phyloP scores from a whole-genome alignment of 805 yeast genomes.

The Nakazawaea sp. region DNA sequence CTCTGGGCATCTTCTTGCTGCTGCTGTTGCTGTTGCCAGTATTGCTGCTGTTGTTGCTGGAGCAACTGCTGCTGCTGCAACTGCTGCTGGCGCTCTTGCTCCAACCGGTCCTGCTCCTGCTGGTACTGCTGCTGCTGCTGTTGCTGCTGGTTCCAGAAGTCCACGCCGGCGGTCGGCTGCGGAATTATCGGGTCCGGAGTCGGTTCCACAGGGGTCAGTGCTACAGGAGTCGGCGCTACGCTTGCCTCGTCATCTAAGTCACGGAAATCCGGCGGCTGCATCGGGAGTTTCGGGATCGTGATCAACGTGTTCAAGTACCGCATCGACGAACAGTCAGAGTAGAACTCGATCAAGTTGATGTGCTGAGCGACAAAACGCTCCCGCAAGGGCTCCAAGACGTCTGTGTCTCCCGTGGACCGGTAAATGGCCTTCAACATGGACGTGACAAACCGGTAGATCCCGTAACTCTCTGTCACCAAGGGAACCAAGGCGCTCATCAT shows the following conservation, averaged over 20 bases:
- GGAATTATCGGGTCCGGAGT: slow-evolving; percentile 38
- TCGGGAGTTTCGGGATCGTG: slow-evolving; percentile 64
- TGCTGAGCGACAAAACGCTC: slow-evolving; percentile 69
- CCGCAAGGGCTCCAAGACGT: slow-evolving; percentile 68
- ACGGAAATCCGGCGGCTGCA: slow-evolving; percentile 52
- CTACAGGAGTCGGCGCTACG: not conserved
- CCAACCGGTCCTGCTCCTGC: slow-evolving; percentile 53
- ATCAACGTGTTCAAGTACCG: slow-evolving; percentile 76
- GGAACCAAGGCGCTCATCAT: slow-evolving; percentile 86
- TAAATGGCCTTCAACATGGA: slow-evolving; percentile 90
- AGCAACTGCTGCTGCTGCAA: slow-evolving; percentile 59
- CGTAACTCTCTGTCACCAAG: slow-evolving; percentile 83
- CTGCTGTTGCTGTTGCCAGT: slow-evolving; percentile 68
- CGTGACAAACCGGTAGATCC: slow-evolving; percentile 82
- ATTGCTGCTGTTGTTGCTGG: slow-evolving; percentile 65
- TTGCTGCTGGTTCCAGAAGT: slow-evolving; percentile 35
- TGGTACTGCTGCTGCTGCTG: slow-evolving; percentile 45
- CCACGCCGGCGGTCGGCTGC: slow-evolving; percentile 50
- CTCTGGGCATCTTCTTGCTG: slow-evolving; percentile 64
- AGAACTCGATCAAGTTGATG: slow-evolving; percentile 67
- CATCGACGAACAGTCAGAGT: slow-evolving; percentile 83
- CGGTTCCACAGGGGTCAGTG: slow-evolving; percentile 8
- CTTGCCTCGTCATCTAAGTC: slow-evolving; percentile 31
- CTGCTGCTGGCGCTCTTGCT: slow-evolving; percentile 58
- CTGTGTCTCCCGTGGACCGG: slow-evolving; percentile 64